phyloP scores from a whole-genome alignment of 2,329 filamentous ascomycete genomes.

The Sarocladium strictum region DNA sequence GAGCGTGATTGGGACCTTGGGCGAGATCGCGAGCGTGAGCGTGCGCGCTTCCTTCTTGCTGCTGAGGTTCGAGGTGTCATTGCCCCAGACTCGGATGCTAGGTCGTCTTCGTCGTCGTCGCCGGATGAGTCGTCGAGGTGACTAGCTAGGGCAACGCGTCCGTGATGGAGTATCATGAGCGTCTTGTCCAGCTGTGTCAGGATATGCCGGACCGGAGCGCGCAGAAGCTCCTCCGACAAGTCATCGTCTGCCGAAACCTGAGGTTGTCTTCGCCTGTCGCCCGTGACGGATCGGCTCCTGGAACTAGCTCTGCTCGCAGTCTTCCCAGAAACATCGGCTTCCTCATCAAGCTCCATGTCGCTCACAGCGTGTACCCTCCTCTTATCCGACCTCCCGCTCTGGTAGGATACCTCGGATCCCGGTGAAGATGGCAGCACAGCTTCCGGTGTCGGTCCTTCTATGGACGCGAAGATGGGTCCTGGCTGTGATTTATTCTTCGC shows the following conservation, averaged over 20 bases:
- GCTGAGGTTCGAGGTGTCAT: not conserved
- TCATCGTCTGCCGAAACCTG: constrained; percentile 64
- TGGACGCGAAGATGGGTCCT: constrained; percentile 3
- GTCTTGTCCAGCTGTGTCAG: constrained; percentile 64
- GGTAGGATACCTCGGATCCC: not conserved
- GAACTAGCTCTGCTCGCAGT: not conserved
- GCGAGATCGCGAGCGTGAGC: not conserved
- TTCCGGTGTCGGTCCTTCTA: not conserved
- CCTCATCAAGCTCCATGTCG: constrained; percentile 2
- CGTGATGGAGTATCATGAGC: constrained; percentile 63
- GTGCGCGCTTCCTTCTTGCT: not conserved
- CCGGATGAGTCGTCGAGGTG: constrained; percentile 33
- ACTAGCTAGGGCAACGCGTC: constrained; percentile 44
- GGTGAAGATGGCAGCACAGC: constrained; percentile 1
- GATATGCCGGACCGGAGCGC: constrained; percentile 64
- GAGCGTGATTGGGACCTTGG: not conserved
- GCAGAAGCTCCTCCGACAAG: constrained; percentile 55
- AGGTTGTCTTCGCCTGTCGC: constrained; percentile 27
- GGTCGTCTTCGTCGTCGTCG: constrained; percentile 18
- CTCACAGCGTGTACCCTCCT: not conserved
- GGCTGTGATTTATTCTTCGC: constrained; percentile 7
- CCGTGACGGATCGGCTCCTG: not conserved
- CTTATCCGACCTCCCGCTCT: not conserved
- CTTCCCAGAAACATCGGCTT: constrained; percentile 12
- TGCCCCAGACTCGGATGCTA: not conserved